Evolutionary conservation across 768 basidiomycete species (phyloP).

Genomic region (Podaxis carcinomalis): DNA sequence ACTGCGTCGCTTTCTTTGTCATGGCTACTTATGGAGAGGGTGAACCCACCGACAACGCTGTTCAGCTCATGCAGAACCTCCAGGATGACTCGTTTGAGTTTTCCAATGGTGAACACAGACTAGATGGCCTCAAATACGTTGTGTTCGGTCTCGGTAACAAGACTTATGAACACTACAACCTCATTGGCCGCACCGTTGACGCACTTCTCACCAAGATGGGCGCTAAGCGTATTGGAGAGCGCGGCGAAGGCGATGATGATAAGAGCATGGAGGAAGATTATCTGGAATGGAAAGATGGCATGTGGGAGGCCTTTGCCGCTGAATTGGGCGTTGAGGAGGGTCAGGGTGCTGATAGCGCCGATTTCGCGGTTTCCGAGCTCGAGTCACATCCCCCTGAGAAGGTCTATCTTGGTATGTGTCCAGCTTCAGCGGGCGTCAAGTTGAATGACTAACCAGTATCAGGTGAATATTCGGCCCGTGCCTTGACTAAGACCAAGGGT

Average conservation of each 20-base stretch:
- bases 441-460: constrained; percentile 13
- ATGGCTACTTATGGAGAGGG: constrained; percentile 99
- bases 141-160: constrained; percentile 90
- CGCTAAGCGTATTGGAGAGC: constrained; percentile 77
- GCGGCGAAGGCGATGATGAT: constrained; percentile 97
- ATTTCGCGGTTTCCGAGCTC: constrained; percentile 89
- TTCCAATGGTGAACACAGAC: constrained; percentile 67
- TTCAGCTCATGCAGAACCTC: constrained; percentile 89
- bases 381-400: constrained; percentile 74
- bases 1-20: constrained; percentile 88
- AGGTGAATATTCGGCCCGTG: constrained; percentile 96
- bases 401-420: constrained; percentile 78
- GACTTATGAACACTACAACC: constrained; percentile 96
- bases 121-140: constrained; percentile 90
- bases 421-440: background rate
- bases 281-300: constrained; percentile 96
- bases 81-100: constrained; percentile 87
- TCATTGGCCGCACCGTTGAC: constrained; percentile 81
- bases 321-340: constrained; percentile 91
- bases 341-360: constrained; percentile 90
- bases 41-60: constrained; percentile 97
- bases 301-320: constrained; percentile 90
- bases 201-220: constrained; percentile 71
- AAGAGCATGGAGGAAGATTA: constrained; percentile 99
- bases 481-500: constrained; percentile 88